phyloP scores from a whole-genome alignment of 225 moss, liverwort and hornwort species.

The Thuidium tamariscinum region DNA sequence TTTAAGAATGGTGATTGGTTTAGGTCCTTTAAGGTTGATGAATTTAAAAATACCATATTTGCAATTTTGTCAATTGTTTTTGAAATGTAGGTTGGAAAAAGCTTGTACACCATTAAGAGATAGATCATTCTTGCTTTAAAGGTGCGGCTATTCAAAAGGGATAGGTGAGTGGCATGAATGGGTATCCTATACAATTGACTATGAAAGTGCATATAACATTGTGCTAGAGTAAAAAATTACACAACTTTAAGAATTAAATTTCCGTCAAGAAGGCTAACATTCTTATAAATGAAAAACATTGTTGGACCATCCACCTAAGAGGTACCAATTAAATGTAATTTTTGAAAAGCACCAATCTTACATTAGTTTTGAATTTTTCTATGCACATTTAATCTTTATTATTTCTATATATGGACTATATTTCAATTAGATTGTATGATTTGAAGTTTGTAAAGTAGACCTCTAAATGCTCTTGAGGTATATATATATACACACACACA shows the following conservation, averaged over 20 bases:
- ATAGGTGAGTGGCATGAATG: neutral
- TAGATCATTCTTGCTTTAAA: neutral
- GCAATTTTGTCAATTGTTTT: neutral
- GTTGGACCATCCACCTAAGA: neutral
- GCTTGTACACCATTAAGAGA: neutral
- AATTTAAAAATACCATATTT: neutral
- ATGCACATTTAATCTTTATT: neutral
- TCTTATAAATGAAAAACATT: neutral
- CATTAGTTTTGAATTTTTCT: neutral
- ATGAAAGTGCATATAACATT: neutral
- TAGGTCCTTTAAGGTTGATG: neutral
- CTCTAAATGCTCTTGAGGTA: neutral
- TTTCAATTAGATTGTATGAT: rapidly evolving
- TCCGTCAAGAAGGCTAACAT: too few species aligned
- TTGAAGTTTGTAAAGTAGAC: neutral
- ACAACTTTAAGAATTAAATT: neutral
- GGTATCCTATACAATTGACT: neutral
- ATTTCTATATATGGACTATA: rapidly evolving
- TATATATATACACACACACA: too few species aligned
- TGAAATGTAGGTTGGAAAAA: neutral
- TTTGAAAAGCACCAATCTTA: neutral
- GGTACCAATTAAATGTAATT: neutral
- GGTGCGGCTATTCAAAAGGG: too few species aligned
- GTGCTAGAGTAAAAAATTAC: neutral
- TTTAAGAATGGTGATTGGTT: neutral